These are phyloP conservation scores for Geranium incanum DNA, from an alignment of 441 rosid species.

Conservation along the genomic window DNA sequence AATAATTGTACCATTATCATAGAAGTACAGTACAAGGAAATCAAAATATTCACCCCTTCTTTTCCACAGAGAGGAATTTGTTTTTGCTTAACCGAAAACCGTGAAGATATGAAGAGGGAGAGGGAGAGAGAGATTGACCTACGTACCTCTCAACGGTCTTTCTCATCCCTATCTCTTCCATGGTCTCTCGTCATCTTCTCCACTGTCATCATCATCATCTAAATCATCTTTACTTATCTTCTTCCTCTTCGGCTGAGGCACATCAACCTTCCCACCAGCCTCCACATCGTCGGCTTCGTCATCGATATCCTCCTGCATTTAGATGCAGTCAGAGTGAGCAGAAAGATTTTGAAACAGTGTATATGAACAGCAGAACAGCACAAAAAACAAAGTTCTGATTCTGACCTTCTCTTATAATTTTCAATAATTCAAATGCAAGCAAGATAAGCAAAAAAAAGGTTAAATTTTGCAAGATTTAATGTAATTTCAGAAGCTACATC, in stretches of 20 bases:
- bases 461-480: too few relatives aligned
- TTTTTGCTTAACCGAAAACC: too few relatives aligned
- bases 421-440: too few relatives aligned
- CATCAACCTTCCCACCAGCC: slow-evolving; percentile 49
- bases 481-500: not conserved
- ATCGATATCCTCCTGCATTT: not conserved
- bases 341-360: too few relatives aligned
- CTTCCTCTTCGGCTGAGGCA: slow-evolving; percentile 56
- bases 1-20: not conserved
- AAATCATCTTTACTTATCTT: slow-evolving; percentile 45
- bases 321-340: too few relatives aligned
- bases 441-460: too few relatives aligned
- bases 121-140: slow-evolving; percentile 39
- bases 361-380: too few relatives aligned
- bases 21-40: not conserved
- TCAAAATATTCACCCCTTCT: too few relatives aligned
- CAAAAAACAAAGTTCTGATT: too few relatives aligned
- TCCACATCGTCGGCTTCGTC: not conserved
- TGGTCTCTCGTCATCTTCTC: slow-evolving; percentile 66
- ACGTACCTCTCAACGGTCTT: slow-evolving; percentile 23
- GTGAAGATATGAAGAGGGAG: slow-evolving; percentile 12
- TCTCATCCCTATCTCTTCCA: slow-evolving; percentile 52
- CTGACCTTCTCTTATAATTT: too few relatives aligned
- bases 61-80: too few relatives aligned
- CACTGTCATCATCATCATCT: slow-evolving; percentile 49